Evolutionary conservation across 805 yeast genomes (phyloP).

Genomic region (Yarrowia bubula): DNA sequence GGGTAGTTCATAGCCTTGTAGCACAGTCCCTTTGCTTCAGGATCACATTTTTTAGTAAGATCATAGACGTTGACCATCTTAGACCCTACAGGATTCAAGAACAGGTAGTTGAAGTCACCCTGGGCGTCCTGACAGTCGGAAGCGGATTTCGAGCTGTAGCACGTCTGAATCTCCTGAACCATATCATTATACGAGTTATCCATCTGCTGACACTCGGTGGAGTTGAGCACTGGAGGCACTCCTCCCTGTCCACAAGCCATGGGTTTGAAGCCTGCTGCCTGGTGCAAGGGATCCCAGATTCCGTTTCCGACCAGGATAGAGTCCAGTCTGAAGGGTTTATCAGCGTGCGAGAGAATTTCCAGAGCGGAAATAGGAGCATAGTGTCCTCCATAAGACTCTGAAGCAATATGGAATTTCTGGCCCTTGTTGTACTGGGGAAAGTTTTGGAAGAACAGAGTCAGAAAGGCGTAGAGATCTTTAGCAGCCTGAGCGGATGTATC

Average conservation of each 20-base stretch:
- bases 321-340: conserved; percentile 59
- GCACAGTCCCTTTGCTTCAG: conserved; percentile 1
- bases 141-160: conserved; percentile 67
- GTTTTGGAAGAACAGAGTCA: conserved; percentile 69
- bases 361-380: conserved; percentile 77
- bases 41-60: not conserved
- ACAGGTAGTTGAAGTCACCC: conserved; percentile 54
- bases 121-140: conserved; percentile 85
- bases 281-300: conserved; percentile 69
- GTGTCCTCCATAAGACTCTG: conserved; percentile 83
- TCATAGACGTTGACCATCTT: conserved; percentile 8
- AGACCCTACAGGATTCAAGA: not conserved
- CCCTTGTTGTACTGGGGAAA: conserved; percentile 42
- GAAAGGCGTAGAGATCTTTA: conserved; percentile 68
- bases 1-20: conserved; percentile 14
- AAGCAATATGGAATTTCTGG: conserved; percentile 70
- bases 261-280: conserved; percentile 73
- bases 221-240: conserved; percentile 56
- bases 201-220: conserved; percentile 64
- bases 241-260: conserved; percentile 93
- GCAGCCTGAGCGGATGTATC: conserved; percentile 69
- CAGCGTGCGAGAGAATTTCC: conserved; percentile 60
- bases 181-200: conserved; percentile 15
- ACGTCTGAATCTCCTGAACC: conserved; percentile 59
- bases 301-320: conserved; percentile 90